Evolutionary conservation across 768 basidiomycete species (phyloP).

Genomic region (Lactarius sp.): DNA sequence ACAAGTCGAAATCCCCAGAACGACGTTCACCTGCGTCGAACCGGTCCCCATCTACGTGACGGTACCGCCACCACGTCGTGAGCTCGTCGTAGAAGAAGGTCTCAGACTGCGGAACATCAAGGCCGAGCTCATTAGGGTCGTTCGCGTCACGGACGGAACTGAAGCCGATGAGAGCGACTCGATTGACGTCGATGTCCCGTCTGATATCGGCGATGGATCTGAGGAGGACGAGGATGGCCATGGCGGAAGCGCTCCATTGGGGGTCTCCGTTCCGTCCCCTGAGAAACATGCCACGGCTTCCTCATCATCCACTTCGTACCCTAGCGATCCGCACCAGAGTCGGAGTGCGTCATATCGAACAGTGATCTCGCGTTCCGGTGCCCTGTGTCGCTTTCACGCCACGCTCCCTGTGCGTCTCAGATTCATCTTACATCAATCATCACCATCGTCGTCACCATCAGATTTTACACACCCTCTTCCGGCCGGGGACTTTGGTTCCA

Average conservation of each 20-base stretch:
- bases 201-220: constrained; percentile 24
- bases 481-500: constrained; percentile 40
- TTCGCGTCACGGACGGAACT: constrained; percentile 47
- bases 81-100: constrained; percentile 64
- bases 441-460: constrained; percentile 46
- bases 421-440: constrained; percentile 70
- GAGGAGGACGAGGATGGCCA: constrained; percentile 35
- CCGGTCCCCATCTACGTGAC: constrained; percentile 75
- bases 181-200: constrained; percentile 24
- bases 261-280: constrained; percentile 27
- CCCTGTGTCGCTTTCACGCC: constrained; percentile 86
- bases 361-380: constrained; percentile 79
- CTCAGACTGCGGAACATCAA: constrained; percentile 75
- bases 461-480: constrained; percentile 42
- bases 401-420: constrained; percentile 67
- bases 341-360: constrained; percentile 33
- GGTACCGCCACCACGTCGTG: constrained; percentile 66
- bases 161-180: constrained; percentile 14
- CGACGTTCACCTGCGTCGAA: constrained; percentile 67
- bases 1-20: constrained; percentile 65
- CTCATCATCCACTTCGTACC: constrained; percentile 28
- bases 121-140: constrained; percentile 66
- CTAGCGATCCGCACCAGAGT: constrained; percentile 31
- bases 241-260: constrained; percentile 36
- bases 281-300: constrained; percentile 24